Conservation (phyloP, 768 basidiomycete species). For the Kwoniella dejecticola region DNA sequence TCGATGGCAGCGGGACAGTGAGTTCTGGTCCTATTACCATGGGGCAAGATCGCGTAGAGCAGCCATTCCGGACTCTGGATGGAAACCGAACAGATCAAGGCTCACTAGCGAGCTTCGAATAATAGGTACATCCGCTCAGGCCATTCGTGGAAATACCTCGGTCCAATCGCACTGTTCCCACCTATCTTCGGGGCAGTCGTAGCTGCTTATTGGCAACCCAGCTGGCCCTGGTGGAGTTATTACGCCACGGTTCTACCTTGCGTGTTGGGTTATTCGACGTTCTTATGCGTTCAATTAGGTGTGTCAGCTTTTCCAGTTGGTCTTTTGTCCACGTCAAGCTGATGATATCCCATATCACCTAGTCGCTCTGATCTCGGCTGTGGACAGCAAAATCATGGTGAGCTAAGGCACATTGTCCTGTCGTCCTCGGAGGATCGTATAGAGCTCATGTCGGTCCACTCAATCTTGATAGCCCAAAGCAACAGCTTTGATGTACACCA, state of each 20-base stretch:
- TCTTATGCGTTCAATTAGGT: constrained; percentile 51
- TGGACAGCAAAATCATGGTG: constrained; percentile 51
- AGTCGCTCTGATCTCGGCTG: constrained; percentile 51
- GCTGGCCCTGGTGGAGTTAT: constrained; percentile 43
- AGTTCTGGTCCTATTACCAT: constrained; percentile 14
- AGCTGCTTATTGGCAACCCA: constrained; percentile 43
- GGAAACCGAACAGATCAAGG: too few species aligned
- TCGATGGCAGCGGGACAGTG: constrained; percentile 51
- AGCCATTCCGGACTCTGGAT: too few species aligned
- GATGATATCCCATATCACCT: neutral
- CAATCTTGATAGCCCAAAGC: constrained; percentile 49
- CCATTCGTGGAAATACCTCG: constrained; percentile 40
- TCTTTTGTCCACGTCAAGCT: too few species aligned
- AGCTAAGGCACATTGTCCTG: constrained; percentile 3
- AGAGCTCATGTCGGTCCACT: too few species aligned
- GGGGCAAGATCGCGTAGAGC: too few species aligned
- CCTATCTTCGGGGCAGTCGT: constrained; percentile 35
- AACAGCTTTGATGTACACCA: constrained; percentile 51
- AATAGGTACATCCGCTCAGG: constrained; percentile 47
- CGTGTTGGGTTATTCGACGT: constrained; percentile 51
- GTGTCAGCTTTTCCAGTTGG: too few species aligned
- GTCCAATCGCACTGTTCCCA: constrained; percentile 39
- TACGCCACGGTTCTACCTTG: constrained; percentile 46
- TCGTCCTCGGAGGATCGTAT: neutral
- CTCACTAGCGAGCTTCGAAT: too few species aligned